Evolutionary conservation across 2,329 filamentous ascomycete species (phyloP).

Genomic region (Xylaria sp.): DNA sequence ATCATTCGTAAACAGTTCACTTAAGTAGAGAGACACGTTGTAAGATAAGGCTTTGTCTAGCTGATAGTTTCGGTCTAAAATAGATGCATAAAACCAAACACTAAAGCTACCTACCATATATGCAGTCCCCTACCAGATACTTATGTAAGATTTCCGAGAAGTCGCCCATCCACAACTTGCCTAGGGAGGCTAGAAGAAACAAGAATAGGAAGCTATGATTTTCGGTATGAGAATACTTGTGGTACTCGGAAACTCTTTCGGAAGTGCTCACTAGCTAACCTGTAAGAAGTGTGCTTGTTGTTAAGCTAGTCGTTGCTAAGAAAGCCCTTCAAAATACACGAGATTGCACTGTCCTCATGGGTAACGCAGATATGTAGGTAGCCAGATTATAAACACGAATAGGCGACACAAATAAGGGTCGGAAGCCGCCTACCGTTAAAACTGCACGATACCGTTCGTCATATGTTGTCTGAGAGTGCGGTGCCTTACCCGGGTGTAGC

Average conservation of each 20-base stretch:
- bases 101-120: neutral
- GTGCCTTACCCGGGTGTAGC: neutral
- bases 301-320: neutral
- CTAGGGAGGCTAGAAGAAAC: neutral
- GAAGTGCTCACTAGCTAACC: neutral
- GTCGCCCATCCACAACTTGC: neutral
- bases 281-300: neutral
- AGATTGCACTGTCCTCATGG: neutral
- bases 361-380: neutral
- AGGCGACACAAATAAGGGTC: neutral
- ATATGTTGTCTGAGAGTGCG: neutral
- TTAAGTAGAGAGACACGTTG: neutral
- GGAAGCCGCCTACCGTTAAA: neutral
- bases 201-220: neutral
- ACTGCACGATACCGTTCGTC: neutral
- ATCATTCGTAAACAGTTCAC: neutral
- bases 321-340: neutral
- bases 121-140: neutral
- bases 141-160: neutral
- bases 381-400: neutral
- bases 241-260: neutral
- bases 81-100: slow-evolving; percentile 1
- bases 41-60: neutral
- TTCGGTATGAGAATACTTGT: neutral
- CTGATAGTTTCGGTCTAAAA: neutral